phyloP scores from a whole-genome alignment of 1,284 basidiomycete species.

The Meripilus lineatus region DNA sequence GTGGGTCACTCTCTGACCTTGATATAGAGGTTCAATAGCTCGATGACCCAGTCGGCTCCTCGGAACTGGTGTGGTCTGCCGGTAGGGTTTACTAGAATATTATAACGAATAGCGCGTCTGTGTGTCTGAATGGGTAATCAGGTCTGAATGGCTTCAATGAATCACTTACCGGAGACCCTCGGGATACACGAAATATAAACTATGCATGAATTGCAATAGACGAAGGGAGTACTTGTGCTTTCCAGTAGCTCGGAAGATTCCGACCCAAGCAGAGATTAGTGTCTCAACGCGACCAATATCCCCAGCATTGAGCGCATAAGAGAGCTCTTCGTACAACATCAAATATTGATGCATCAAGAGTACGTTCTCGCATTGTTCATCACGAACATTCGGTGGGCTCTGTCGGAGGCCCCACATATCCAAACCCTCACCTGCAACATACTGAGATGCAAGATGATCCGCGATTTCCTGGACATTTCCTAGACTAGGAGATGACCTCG shows the following conservation, averaged over 20 bases:
- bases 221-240: constrained; percentile 34
- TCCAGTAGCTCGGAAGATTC: constrained; percentile 24
- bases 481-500: constrained; percentile 18
- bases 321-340: constrained; percentile 29
- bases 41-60: constrained; percentile 22
- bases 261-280: constrained; percentile 25
- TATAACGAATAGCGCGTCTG: neutral
- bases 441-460: constrained; percentile 12
- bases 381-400: constrained; percentile 13
- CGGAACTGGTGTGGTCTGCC: too few species aligned
- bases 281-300: constrained; percentile 32
- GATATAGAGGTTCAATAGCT: constrained; percentile 20
- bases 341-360: constrained; percentile 24
- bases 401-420: neutral
- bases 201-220: constrained; percentile 15
- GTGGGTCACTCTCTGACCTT: constrained; percentile 12
- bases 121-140: too few species aligned
- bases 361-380: constrained; percentile 25
- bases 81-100: neutral
- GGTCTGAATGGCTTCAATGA: too few species aligned
- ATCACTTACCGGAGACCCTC: neutral
- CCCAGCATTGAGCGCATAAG: constrained; percentile 28
- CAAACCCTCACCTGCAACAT: constrained; percentile 13
- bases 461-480: constrained; percentile 16
- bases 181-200: neutral